Percentiles rank a stretch among this genome's conserved stretches.
Conservation (phyloP, 1,284 basidiomycete species). For the Papiliotrema terrestris region DNA sequence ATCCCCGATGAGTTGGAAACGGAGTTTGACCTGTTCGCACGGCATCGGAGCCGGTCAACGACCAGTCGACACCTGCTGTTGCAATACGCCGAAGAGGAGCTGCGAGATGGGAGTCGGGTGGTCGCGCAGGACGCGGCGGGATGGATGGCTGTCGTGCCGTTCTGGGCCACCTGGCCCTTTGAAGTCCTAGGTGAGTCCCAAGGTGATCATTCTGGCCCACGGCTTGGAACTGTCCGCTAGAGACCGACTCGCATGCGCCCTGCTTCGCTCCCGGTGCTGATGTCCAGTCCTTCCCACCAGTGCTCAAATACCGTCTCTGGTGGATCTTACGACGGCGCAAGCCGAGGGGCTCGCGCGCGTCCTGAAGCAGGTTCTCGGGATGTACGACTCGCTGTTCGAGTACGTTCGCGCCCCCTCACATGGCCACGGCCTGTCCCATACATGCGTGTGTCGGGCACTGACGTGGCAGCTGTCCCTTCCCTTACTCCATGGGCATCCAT, state of each 20-base stretch:
- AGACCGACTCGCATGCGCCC: background rate
- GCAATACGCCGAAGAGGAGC: slow-evolving; percentile 76
- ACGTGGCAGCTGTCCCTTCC: slow-evolving; percentile 65
- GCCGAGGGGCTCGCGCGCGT: slow-evolving; percentile 63
- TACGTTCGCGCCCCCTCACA: slow-evolving; percentile 39
- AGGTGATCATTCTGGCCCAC: background rate
- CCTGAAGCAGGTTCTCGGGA: slow-evolving; percentile 63
- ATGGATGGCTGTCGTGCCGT: slow-evolving; percentile 86
- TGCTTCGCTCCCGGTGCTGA: background rate
- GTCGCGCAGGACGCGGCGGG: slow-evolving; percentile 64
- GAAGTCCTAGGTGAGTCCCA: slow-evolving; percentile 66
- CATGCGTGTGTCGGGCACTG: background rate
- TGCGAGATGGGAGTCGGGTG: slow-evolving; percentile 59
- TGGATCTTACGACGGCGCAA: slow-evolving; percentile 62
- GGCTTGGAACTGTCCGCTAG: background rate
- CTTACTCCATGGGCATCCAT: slow-evolving; percentile 95
- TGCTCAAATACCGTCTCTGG: slow-evolving; percentile 69
- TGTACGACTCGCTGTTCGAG: slow-evolving; percentile 79
- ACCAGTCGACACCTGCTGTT: slow-evolving; percentile 59
- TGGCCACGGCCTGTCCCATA: background rate
- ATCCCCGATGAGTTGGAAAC: background rate
- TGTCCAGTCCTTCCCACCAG: slow-evolving; percentile 69
- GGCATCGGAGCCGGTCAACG: slow-evolving; percentile 52
- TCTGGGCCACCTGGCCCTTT: slow-evolving; percentile 96
- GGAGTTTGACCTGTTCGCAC: slow-evolving; percentile 48